phyloP scores from a whole-genome alignment of 2,329 filamentous ascomycete species.

The Trichoderma sp. region DNA sequence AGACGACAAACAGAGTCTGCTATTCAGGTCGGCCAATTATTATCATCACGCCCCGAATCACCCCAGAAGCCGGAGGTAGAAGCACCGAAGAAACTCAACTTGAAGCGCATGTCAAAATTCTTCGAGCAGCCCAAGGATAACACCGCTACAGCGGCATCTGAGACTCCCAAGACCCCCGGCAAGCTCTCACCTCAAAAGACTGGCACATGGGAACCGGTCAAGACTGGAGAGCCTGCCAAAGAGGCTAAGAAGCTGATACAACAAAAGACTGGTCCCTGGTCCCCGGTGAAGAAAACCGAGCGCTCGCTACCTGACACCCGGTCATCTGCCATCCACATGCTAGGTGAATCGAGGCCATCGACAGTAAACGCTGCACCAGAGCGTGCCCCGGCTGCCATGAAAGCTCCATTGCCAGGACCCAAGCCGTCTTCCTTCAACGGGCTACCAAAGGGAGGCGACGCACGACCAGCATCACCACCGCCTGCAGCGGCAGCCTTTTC shows the following conservation, averaged over 20 bases:
- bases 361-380: constrained; percentile 39
- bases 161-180: constrained; percentile 31
- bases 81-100: constrained; percentile 60
- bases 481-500: constrained; percentile 4
- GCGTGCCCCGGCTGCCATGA: constrained; percentile 16
- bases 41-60: constrained; percentile 31
- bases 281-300: constrained; percentile 40
- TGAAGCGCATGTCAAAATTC: constrained; percentile 62
- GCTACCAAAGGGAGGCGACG: background rate
- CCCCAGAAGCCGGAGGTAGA: constrained; percentile 42
- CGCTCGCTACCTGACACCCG: constrained; percentile 33
- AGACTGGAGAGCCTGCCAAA: constrained; percentile 29
- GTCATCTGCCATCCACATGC: constrained; percentile 18
- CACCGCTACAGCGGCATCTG: constrained; percentile 28
- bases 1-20: constrained; percentile 28
- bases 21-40: constrained; percentile 33
- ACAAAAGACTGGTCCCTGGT: constrained; percentile 40
- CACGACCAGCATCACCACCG: constrained; percentile 2
- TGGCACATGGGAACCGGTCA: constrained; percentile 42
- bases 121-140: constrained; percentile 44
- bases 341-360: constrained; percentile 36
- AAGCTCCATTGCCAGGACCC: constrained; percentile 17
- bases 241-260: constrained; percentile 33
- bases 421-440: constrained; percentile 13
- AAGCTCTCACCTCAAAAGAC: constrained; percentile 37